Evolutionary conservation across 495 filamentous ascomycete species (phyloP), one percentile per base, ranked within the genome.

Genomic region (Neohortaea acidophila): DNA sequence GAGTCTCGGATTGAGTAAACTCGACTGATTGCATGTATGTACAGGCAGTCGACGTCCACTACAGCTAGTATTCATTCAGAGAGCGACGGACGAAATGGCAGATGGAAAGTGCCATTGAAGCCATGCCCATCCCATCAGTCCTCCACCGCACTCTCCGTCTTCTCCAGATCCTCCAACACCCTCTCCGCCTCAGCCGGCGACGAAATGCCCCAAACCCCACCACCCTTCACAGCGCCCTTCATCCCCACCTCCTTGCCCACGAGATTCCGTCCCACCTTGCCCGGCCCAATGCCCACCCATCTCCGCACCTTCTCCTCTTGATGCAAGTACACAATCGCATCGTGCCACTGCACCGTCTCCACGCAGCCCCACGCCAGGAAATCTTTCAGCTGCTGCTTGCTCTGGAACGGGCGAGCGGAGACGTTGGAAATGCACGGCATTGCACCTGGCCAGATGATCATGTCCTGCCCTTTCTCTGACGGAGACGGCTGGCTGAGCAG

Each of bases 221-320:
- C 89, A 2, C 87, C 85, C 53, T 82, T 84, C 21, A 81, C 70
- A 17, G 69, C 63, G 20, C 86, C 83, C 54, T 75, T 77, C 79
- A 84, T 84, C 1, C 84, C 85, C 4, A 97, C 86, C 56, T 94
- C 89, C 57, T 93, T 93, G 0, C 86, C 85, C 4, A 97, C 89
- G 17, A 97, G 58, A 55, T 94, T 94, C 38, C 84, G 69, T 2
- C 86, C 89, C 4, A 97, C 86, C 52, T 93, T 93, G 1, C 87
- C 89, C 0, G 89, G 89, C 2, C 89, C 89, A 46, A 97, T 81
- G 13, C 87, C 89, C 33, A 97, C 68, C 85, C 87, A 96, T 30
- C 84, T 66, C 47, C 73, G 66, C 6, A 96, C 82, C 39, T 79
- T 81, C 51, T 75, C 64, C 41, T 89, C 81, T 47, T 89, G 77